Base-by-base conservation (phyloP, 768 basidiomycete species). In the Lactarius hengduanensis region DNA sequence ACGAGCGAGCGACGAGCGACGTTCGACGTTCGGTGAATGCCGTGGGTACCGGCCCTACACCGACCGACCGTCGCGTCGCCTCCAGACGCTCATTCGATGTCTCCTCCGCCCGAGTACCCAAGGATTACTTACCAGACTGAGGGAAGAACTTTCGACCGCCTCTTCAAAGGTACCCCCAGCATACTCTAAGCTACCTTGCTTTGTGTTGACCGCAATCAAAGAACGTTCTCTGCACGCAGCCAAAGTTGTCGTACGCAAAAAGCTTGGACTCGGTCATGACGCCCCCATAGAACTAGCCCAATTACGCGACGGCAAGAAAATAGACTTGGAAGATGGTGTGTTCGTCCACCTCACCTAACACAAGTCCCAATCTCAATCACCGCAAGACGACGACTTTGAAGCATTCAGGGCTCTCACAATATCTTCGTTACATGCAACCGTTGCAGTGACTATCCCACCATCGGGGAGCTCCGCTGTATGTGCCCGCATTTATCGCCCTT, bases 311-410 rank as follows among this genome's bases (percentile, higher is more conserved):
- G 83, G 79, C 9, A 77, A 77, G 64, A 72, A 74, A 16, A 81
- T 92, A 28, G 89, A 89, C 73, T 79, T 94, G n/a, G 90, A 90
- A 41, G 91, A 93, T 73, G 89, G 92, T 91, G 70, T 67, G 80
- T 74, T n/a, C 15, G 3, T 61, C 16, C 55, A 18, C 50, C 50
- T 53, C 50, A 13, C 50, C 50, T 53, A 26, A 26, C 50, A 22
- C 63, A 53, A n/a, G 45, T 55, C 56, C 40, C 41, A 55, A 59
- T 64, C 50, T 62, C 47, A 63, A 55, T 7, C 45, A 22, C 18
- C 41, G 11, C 26, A 69, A 93, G 91, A 91, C 54, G 91, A 89
- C 45, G 91, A 93, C 74, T 92, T 91, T 68, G 86, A 88, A 62
- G 90, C 90, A 2, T 90, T 92, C 74, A 75, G 77, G 64, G 77